phyloP scores from a whole-genome alignment of 495 filamentous ascomycete genomes.

The Penicillium antarcticum region DNA sequence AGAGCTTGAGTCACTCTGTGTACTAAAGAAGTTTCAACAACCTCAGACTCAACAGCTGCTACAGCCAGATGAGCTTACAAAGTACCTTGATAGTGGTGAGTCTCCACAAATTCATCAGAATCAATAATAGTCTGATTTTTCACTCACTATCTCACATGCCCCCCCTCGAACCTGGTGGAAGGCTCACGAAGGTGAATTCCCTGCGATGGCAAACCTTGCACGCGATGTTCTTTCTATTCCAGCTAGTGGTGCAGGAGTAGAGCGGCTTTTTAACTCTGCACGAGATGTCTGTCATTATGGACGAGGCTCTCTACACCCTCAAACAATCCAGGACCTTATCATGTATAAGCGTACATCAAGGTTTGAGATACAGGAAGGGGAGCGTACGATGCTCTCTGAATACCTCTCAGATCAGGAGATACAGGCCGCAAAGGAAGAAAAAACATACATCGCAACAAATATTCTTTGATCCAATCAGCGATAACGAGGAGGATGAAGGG shows the following conservation, averaged over 20 bases:
- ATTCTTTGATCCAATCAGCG: too few relatives aligned
- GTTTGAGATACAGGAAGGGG: neutral
- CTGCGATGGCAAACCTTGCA: neutral
- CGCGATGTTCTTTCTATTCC: slow-evolving; percentile 6
- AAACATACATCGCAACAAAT: too few relatives aligned
- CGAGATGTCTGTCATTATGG: slow-evolving; percentile 16
- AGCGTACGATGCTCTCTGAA: too few relatives aligned
- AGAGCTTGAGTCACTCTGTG: too few relatives aligned
- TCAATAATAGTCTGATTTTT: neutral
- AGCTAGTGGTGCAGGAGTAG: slow-evolving; percentile 6
- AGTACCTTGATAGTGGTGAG: slow-evolving; percentile 8
- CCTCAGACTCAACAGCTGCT: too few relatives aligned
- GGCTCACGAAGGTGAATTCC: slow-evolving; percentile 3
- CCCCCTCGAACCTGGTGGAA: neutral
- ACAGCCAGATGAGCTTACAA: too few relatives aligned
- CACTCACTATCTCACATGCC: neutral
- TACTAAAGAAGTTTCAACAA: too few relatives aligned
- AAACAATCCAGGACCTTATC: slow-evolving; percentile 9
- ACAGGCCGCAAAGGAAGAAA: too few relatives aligned
- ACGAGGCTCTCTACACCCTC: neutral
- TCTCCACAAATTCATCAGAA: too few relatives aligned
- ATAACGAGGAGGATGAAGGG: too few relatives aligned
- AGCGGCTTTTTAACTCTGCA: slow-evolving; percentile 16
- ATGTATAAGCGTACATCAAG: slow-evolving; percentile 5
- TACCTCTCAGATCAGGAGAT: too few relatives aligned